These are phyloP conservation scores for Rhodotorula sp. DNA, from an alignment of 1,284 basidiomycete genomes.

Conservation along the genomic window DNA sequence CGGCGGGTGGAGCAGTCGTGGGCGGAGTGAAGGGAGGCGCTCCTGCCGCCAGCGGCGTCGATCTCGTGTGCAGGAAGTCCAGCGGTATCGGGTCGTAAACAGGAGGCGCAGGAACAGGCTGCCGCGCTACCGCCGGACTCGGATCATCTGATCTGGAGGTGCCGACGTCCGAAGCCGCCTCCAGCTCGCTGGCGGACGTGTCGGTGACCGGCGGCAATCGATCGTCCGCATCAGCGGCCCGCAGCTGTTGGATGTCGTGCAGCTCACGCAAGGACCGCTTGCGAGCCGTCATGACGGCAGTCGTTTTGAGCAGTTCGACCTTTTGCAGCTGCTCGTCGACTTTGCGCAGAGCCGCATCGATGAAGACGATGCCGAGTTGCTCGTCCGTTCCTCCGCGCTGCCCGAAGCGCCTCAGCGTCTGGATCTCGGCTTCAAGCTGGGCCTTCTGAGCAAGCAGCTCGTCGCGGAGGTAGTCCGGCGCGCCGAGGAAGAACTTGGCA, in stretches of 20 bases:
- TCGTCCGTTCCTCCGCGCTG: constrained; percentile 61
- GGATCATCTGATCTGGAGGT: constrained; percentile 3
- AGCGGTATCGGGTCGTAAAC: constrained; percentile 10
- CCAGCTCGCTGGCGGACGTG: constrained; percentile 43
- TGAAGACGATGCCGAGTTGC: constrained; percentile 72
- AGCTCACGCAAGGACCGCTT: constrained; percentile 64
- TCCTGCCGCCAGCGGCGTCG: constrained; percentile 5
- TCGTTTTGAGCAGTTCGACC: constrained; percentile 69
- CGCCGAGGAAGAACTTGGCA: constrained; percentile 94
- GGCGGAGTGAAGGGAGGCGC: constrained; percentile 23
- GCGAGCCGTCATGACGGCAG: constrained; percentile 47
- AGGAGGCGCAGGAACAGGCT: background rate
- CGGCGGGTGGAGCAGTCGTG: background rate
- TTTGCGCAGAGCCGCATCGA: constrained; percentile 73
- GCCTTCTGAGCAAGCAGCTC: constrained; percentile 69
- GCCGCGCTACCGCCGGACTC: background rate
- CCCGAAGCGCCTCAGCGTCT: constrained; percentile 37
- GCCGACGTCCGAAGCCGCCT: constrained; percentile 27
- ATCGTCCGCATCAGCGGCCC: background rate
- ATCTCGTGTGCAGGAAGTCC: constrained; percentile 34
- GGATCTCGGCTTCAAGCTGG: constrained; percentile 52
- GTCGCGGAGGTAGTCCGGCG: constrained; percentile 72
- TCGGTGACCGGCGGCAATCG: constrained; percentile 22
- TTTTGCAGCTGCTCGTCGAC: constrained; percentile 74
- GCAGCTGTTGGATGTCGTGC: constrained; percentile 52